These are phyloP conservation scores for Kazachstania sp. DNA, from an alignment of 1,139 yeast genomes.

Conservation along the genomic window DNA sequence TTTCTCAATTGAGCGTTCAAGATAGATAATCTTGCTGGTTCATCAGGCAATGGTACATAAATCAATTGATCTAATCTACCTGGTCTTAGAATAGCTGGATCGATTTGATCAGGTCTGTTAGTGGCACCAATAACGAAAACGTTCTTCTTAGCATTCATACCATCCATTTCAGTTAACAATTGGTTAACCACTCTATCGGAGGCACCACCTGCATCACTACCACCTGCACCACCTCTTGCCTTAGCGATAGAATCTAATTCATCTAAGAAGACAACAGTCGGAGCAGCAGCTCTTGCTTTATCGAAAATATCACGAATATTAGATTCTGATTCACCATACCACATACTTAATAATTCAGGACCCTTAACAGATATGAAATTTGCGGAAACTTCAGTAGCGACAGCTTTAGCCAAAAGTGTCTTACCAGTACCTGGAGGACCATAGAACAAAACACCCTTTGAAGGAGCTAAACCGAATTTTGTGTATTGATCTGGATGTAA, in stretches of 20 bases:
- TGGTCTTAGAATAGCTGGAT: constrained; percentile 97
- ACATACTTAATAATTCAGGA: constrained; percentile 95
- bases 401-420: constrained; percentile 94
- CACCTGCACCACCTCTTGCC: constrained; percentile 87
- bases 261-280: constrained; percentile 94
- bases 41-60: constrained; percentile 97
- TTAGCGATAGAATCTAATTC: constrained; percentile 97
- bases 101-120: constrained; percentile 97
- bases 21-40: constrained; percentile 84
- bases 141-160: constrained; percentile 98
- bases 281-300: constrained; percentile 98
- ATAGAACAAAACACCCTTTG: constrained; percentile 95
- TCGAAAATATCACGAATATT: constrained; percentile 95
- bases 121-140: constrained; percentile 99
- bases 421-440: constrained; percentile 99
- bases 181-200: constrained; percentile 97
- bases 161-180: constrained; percentile 98
- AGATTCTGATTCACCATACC: constrained; percentile 98
- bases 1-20: constrained; percentile 94
- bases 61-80: constrained; percentile 98
- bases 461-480: constrained; percentile 93
- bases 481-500: constrained; percentile 97
- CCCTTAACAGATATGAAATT: constrained; percentile 96
- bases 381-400: constrained; percentile 95
- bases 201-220: constrained; percentile 98